Evolutionary conservation across 2,329 filamentous ascomycete genomes (phyloP), one percentile per base, ranked within the genome.

Genomic region (Monilinia polystroma): DNA sequence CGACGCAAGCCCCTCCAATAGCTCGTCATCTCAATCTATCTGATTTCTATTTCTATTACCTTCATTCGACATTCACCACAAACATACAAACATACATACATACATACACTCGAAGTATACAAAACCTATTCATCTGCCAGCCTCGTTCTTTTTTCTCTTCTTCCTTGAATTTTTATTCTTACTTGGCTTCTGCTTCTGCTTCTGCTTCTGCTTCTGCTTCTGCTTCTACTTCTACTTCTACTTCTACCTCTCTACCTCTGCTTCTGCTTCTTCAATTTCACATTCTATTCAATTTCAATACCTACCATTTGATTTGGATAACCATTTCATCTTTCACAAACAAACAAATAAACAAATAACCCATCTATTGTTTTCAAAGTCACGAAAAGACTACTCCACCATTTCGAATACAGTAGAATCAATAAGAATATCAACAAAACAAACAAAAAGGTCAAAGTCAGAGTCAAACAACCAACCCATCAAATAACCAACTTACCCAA

Each of bases 321-420:
- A 32, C 18, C 23, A 41, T n/a, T 59, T 35, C 29, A 49, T 16
- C 29, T 47, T 47, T 18, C 4, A 3, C 38, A 41, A 41, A 41
- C 11, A 41, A 41, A 14, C 10, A 12, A n/a, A 12, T 6, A 16
- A 4, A 4, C 6, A 32, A 32, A 47, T 52, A 56, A 23, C 35
- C 38, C 26, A 57, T 20, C 14, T 10, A 47, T 16, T 55, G 20
- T 56, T 29, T 32, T 18, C 16, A 14, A 29, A 35, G 7, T 23
- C 23, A n/a, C 20, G 4, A 26, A 26, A 5, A 10, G 43, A 57
- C 47, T 14, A 51, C 38, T 52, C 16, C 63, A 35, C 54, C 63
- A 96, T 96, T 75, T 96, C 88, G 0, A 88, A 87, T 2, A 93
- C 43, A 35, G 35, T 18, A 59, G 43, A 32, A 18, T 47, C 41